Percentiles rank a stretch among this genome's conserved stretches.
These are phyloP conservation scores for Tricholoma matsutake DNA, from an alignment of 768 basidiomycete species.

Conservation along the genomic window DNA sequence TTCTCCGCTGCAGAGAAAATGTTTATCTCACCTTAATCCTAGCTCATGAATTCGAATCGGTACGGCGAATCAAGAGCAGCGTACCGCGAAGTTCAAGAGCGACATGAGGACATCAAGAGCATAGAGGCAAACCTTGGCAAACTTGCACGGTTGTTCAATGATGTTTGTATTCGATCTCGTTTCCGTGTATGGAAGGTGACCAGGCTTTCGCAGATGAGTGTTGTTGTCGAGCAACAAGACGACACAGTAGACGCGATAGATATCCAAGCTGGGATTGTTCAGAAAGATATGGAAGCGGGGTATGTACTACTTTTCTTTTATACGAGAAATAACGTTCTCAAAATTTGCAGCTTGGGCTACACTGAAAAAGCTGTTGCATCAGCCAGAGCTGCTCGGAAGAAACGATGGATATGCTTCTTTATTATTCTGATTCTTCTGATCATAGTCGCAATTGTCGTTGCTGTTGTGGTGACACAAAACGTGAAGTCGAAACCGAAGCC, in stretches of 20 bases:
- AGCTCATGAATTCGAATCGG: constrained; percentile 90
- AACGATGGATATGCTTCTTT: constrained; percentile 96
- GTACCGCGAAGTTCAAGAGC: constrained; percentile 95
- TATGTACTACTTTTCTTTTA: constrained; percentile 31
- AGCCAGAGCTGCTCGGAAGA: constrained; percentile 86
- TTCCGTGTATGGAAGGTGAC: neutral
- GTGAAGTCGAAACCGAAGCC: constrained; percentile 33
- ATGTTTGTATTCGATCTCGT: constrained; percentile 48
- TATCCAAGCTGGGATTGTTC: constrained; percentile 65
- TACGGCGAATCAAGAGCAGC: constrained; percentile 87
- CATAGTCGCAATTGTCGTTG: constrained; percentile 62
- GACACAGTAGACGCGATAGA: constrained; percentile 85
- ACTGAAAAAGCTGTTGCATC: constrained; percentile 85
- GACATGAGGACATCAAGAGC: constrained; percentile 93
- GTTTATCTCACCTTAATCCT: constrained; percentile 10
- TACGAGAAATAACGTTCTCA: constrained; percentile 6
- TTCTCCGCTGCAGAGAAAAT: neutral
- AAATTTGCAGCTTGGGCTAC: constrained; percentile 59
- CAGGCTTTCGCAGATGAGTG: constrained; percentile 67
- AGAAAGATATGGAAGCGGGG: constrained; percentile 86
- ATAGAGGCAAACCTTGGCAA: constrained; percentile 93
- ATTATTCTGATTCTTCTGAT: constrained; percentile 64
- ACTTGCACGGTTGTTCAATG: constrained; percentile 93
- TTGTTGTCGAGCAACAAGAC: constrained; percentile 92
- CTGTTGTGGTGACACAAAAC: constrained; percentile 48